A percentile compares a stretch with the other conserved stretches of the same genome.
phyloP scores from a whole-genome alignment of 2,329 filamentous ascomycete genomes.

The Pseudogymnoascus sp. region DNA sequence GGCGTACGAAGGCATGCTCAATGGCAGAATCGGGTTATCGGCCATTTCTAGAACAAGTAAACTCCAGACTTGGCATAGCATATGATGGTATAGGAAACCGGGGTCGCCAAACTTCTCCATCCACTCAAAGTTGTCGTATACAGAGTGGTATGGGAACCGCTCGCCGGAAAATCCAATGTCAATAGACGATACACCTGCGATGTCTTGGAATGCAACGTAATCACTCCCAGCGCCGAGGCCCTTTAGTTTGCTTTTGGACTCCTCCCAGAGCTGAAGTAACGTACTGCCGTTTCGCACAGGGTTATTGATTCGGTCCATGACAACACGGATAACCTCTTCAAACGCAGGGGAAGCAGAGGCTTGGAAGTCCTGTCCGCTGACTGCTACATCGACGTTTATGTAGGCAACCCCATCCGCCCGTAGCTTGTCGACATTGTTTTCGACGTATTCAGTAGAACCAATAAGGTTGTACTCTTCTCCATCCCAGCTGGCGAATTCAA shows the following conservation, averaged over 20 bases:
- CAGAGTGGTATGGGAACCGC: conserved; percentile 65
- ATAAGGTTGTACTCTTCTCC: conserved; percentile 87
- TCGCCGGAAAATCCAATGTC: conserved; percentile 71
- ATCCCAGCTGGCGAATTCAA: conserved; percentile 97
- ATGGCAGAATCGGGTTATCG: conserved; percentile 72
- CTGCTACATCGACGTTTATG: conserved; percentile 79
- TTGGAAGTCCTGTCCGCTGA: conserved; percentile 65
- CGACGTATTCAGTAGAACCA: conserved; percentile 90
- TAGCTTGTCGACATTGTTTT: conserved; percentile 67
- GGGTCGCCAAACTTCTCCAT: conserved; percentile 75
- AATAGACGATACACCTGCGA: conserved; percentile 79
- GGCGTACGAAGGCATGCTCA: conserved; percentile 70
- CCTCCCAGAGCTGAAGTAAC: conserved; percentile 69
- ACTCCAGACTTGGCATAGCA: conserved; percentile 70
- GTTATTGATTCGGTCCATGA: conserved; percentile 67
- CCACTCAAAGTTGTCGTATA: conserved; percentile 85
- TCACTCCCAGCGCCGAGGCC: conserved; percentile 69
- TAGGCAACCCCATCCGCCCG: conserved; percentile 74
- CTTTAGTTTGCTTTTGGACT: conserved; percentile 49
- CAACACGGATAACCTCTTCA: conserved; percentile 59
- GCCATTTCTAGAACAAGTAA: conserved; percentile 79
- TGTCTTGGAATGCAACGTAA: conserved; percentile 82
- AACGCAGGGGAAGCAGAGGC: conserved; percentile 78
- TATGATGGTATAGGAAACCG: conserved; percentile 68
- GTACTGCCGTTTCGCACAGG: conserved; percentile 58